Evolutionary conservation across 2,329 filamentous ascomycete genomes (phyloP).

Genomic region (Exophiala spinifera): DNA sequence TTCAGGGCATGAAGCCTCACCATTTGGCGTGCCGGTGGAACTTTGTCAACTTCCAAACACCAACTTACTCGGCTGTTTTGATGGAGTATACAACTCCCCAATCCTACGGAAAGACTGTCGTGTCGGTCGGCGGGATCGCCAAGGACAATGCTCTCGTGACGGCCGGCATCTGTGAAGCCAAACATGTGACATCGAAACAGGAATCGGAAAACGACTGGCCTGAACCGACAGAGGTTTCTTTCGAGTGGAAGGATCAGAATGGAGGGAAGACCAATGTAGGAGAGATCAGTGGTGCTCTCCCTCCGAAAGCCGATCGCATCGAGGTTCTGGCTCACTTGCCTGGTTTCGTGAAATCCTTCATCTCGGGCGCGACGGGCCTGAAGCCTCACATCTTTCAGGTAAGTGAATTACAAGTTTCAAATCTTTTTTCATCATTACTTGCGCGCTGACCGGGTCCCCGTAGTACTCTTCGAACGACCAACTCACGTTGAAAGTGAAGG

Average conservation of each 20-base stretch:
- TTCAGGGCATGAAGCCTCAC: conserved; percentile 99
- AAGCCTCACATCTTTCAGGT: conserved; percentile 98
- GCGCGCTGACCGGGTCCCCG: background rate
- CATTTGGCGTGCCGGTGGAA: conserved; percentile 92
- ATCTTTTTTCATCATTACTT: background rate
- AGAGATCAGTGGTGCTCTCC: conserved; percentile 66
- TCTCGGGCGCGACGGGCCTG: conserved; percentile 81
- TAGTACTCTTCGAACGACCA: conserved; percentile 68
- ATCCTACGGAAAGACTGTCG: conserved; percentile 81
- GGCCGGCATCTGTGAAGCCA: conserved; percentile 64
- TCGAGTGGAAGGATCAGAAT: conserved; percentile 72
- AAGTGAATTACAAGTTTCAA: conserved; percentile 32
- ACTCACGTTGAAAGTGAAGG: conserved; percentile 75
- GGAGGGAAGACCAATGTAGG: conserved; percentile 71
- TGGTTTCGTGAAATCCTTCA: conserved; percentile 90
- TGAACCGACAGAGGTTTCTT: conserved; percentile 72
- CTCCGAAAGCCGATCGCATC: conserved; percentile 71
- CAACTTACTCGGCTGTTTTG: conserved; percentile 79
- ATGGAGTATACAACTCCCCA: conserved; percentile 96
- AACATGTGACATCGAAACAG: conserved; percentile 65
- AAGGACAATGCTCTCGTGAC: conserved; percentile 77
- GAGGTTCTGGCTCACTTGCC: conserved; percentile 97
- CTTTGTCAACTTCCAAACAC: conserved; percentile 86
- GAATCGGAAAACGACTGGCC: conserved; percentile 85
- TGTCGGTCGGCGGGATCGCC: conserved; percentile 75